Evolutionary conservation across 495 filamentous ascomycete genomes (phyloP).

Genomic region (Terfezia boudieri): DNA sequence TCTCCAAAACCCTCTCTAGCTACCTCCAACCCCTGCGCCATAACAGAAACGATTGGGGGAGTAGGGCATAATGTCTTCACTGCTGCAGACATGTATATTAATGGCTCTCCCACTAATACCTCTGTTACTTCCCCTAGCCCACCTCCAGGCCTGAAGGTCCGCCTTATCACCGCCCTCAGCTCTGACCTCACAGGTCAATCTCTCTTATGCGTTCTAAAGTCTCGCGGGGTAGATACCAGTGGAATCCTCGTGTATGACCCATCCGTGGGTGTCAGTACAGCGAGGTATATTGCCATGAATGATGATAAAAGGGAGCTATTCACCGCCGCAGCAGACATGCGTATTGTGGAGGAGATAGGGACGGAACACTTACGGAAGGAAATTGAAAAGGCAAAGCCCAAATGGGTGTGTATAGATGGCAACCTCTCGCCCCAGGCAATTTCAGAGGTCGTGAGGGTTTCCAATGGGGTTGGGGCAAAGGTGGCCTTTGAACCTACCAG

Average conservation of each 20-base stretch:
- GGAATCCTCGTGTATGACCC: slow-evolving; percentile 36
- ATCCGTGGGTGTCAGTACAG: slow-evolving; percentile 34
- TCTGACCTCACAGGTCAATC: slow-evolving; percentile 42
- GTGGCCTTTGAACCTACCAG: slow-evolving; percentile 91
- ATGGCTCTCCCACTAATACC: slow-evolving; percentile 25
- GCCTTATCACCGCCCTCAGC: slow-evolving; percentile 28
- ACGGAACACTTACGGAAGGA: slow-evolving; percentile 1
- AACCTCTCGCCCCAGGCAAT: slow-evolving; percentile 6
- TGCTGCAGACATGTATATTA: background rate
- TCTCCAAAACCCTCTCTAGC: slow-evolving; percentile 32
- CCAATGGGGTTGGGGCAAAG: background rate
- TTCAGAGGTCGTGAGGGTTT: slow-evolving; percentile 1
- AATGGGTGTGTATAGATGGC: slow-evolving; percentile 12
- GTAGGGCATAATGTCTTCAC: slow-evolving; percentile 63
- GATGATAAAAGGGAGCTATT: slow-evolving; percentile 57
- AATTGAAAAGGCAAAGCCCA: background rate
- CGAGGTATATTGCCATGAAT: slow-evolving; percentile 82
- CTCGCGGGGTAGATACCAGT: slow-evolving; percentile 37
- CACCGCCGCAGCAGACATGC: slow-evolving; percentile 87
- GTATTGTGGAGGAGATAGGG: slow-evolving; percentile 42
- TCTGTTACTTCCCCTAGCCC: slow-evolving; percentile 33
- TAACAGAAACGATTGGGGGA: slow-evolving; percentile 68
- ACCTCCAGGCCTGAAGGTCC: slow-evolving; percentile 19
- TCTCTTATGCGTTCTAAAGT: slow-evolving; percentile 36
- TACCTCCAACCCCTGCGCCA: slow-evolving; percentile 70